These are phyloP conservation scores for Suhomyces kilbournensis DNA, from an alignment of 805 yeast species.

Conservation along the genomic window DNA sequence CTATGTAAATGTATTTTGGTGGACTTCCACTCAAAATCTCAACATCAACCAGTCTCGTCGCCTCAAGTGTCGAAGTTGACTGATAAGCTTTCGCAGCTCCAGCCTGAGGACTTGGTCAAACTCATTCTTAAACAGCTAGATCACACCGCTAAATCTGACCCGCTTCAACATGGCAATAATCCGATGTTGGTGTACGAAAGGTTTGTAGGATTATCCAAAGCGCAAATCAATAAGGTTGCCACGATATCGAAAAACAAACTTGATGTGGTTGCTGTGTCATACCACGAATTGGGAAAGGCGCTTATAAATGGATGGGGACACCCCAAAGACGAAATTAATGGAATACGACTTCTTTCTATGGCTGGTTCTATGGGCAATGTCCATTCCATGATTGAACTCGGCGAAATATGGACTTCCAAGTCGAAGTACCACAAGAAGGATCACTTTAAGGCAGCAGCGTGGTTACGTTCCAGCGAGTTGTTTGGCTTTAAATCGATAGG, in stretches of 20 bases:
- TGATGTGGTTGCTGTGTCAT: slow-evolving; percentile 48
- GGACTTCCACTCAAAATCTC: slow-evolving; percentile 1
- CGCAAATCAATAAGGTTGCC: slow-evolving; percentile 25
- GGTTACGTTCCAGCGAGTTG: slow-evolving; percentile 64
- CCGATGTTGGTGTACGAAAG: slow-evolving; percentile 17
- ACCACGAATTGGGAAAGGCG: slow-evolving; percentile 61
- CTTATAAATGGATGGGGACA: slow-evolving; percentile 57
- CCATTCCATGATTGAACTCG: slow-evolving; percentile 69
- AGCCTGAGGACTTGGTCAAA: slow-evolving; percentile 27
- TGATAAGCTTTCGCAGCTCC: slow-evolving; percentile 23
- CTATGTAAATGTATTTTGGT: slow-evolving; percentile 45
- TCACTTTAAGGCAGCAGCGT: slow-evolving; percentile 59
- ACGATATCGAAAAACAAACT: slow-evolving; percentile 33
- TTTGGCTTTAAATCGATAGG: slow-evolving; percentile 63
- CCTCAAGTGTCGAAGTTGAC: slow-evolving; percentile 15
- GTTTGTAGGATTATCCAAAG: slow-evolving; percentile 21
- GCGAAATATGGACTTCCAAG: slow-evolving; percentile 62
- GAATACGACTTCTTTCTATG: slow-evolving; percentile 56
- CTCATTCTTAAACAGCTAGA: slow-evolving; percentile 24
- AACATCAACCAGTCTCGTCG: slow-evolving; percentile 3
- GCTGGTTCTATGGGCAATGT: slow-evolving; percentile 67
- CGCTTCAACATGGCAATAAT: slow-evolving; percentile 14
- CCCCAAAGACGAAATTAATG: slow-evolving; percentile 51
- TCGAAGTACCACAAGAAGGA: slow-evolving; percentile 57
- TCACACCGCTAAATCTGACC: slow-evolving; percentile 25